Evolutionary conservation across 2,329 filamentous ascomycete genomes (phyloP).

Genomic region (Fusarium subglutinans): DNA sequence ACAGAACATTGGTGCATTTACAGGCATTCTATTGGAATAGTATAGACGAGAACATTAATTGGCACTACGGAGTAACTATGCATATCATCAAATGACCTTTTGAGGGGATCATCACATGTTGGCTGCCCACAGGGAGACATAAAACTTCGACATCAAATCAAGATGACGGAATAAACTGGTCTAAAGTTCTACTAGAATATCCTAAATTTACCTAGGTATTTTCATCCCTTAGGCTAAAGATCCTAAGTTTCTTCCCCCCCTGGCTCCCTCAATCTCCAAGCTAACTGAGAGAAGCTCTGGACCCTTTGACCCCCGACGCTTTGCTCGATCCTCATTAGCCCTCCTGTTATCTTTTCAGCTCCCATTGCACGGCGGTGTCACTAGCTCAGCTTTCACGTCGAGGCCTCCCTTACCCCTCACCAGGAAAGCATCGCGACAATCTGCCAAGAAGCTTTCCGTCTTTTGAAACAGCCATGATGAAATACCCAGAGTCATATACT

Average conservation of each 20-base stretch:
- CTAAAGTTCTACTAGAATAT: neutral
- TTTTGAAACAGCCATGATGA: conserved; percentile 16
- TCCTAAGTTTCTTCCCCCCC: neutral
- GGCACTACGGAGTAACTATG: neutral
- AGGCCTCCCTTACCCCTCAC: neutral
- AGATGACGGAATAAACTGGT: neutral
- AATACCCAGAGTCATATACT: neutral
- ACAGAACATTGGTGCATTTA: conserved; percentile 17
- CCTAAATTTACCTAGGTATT: neutral
- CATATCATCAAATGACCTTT: neutral
- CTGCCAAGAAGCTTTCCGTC: neutral
- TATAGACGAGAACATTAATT: neutral
- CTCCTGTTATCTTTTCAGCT: conserved; percentile 19
- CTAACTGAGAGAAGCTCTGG: neutral
- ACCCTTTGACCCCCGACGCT: neutral
- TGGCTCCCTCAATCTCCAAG: conserved; percentile 18
- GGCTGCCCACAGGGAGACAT: neutral
- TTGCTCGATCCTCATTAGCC: conserved; percentile 22
- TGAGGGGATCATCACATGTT: neutral
- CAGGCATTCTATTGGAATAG: neutral
- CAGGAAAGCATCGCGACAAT: conserved; percentile 2
- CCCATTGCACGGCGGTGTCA: conserved; percentile 15
- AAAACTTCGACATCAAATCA: neutral
- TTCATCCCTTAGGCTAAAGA: neutral
- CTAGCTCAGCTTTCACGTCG: conserved; percentile 8